Evolutionary conservation across 1,284 basidiomycete genomes (phyloP), one percentile per base, ranked within the genome.

Genomic region (Anthracocystis walkeri): DNA sequence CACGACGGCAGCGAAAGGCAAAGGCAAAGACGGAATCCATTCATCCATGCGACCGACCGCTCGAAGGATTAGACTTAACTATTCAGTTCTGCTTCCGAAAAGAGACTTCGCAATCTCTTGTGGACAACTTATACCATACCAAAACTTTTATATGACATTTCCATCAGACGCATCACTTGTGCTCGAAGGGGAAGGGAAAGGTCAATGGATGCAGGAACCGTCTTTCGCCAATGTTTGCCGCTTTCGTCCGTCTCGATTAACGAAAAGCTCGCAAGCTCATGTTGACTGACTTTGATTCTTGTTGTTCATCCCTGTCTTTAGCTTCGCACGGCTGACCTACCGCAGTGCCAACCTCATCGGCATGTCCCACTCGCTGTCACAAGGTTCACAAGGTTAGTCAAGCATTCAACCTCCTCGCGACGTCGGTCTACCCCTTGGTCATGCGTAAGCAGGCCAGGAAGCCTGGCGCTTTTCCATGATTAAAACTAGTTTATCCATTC

Each of bases 401-500:
- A 7, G 18, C 2, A 40, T 21, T 31, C 48, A 27, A 44, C 48
- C 45, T 20, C 55, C 7, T n/a, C 18, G 38, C 31, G n/a, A 12
- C 55, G 35, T 46, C 40, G 31, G 41, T 46, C 40, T 25, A 31
- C 11, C 46, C 27, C 38, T 12, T 27, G n/a, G 45, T 29, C 20
- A 35, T 40, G 56, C 31, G 23, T 18, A 52, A n/a, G 50, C 20
- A 49, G 25, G 40, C 21, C 50, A 12, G 35, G 4, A 14, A 18
- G 46, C 35, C 16, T 27, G 38, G 52, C 29, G 52, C 49, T 50
- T 57, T 53, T 49, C 29, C 57, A 73, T 76, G 74, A 76, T 76
- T 76, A 76, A 72, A 76, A 72, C 74, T 72, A 76, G 74, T 76
- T 76, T 69, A 76, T 76, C 74, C 74, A 76, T 76, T 76, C 74